phyloP scores from a whole-genome alignment of 1,139 yeast genomes.

The Schwanniomyces etchellsii region DNA sequence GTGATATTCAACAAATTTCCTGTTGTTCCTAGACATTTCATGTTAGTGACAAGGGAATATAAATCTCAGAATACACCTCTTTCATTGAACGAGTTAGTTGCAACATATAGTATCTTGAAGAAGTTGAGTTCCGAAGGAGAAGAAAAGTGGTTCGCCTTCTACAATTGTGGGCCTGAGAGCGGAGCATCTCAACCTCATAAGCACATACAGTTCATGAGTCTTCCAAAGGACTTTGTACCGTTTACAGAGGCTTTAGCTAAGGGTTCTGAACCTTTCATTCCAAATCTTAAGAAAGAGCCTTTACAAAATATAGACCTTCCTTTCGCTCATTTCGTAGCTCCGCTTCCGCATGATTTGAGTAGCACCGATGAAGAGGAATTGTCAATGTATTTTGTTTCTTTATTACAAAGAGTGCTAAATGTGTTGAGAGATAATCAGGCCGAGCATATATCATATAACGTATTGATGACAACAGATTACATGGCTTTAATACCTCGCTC shows the following conservation, averaged over 20 bases:
- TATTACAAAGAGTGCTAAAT: conserved; percentile 68
- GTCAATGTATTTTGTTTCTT: conserved; percentile 60
- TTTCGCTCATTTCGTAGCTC: conserved; percentile 80
- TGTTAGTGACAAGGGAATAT: conserved; percentile 70
- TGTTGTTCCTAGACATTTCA: conserved; percentile 69
- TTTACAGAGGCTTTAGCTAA: conserved; percentile 51
- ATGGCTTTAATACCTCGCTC: conserved; percentile 83
- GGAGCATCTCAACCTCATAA: conserved; percentile 95
- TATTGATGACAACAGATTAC: conserved; percentile 76
- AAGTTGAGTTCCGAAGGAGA: conserved; percentile 16
- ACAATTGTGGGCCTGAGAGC: conserved; percentile 79
- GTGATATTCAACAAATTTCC: conserved; percentile 83
- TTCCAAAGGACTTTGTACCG: conserved; percentile 55
- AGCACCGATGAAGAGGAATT: conserved; percentile 21
- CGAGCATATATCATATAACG: conserved; percentile 60
- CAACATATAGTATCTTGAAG: conserved; percentile 48
- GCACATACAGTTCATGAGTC: conserved; percentile 77
- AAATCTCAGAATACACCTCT: conserved; percentile 69
- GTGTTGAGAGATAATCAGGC: conserved; percentile 50
- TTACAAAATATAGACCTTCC: conserved; percentile 55
- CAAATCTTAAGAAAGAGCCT: conserved; percentile 51
- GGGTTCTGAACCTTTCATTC: conserved; percentile 46
- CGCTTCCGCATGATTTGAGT: conserved; percentile 41
- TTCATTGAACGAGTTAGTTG: conserved; percentile 58
- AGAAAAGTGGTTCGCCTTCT: conserved; percentile 61